Percentiles rank a stretch among this genome's conserved stretches.
Evolutionary conservation across 768 basidiomycete species (phyloP).

Genomic region (Trametopsis cervina): DNA sequence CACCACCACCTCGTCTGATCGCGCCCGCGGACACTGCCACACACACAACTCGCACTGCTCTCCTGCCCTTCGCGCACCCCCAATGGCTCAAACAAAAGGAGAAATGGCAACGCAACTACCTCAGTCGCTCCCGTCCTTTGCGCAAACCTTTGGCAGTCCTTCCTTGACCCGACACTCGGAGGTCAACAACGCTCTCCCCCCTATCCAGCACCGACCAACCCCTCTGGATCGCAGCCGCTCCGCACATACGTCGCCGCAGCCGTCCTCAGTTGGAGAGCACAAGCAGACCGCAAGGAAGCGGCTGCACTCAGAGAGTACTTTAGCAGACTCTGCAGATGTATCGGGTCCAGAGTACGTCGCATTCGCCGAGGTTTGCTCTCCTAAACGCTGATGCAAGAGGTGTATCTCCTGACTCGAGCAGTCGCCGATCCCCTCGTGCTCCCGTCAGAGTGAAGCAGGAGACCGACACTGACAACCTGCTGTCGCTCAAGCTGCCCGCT

Average conservation of each 20-base stretch:
- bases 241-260: constrained; percentile 16
- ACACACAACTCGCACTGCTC: neutral
- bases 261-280: constrained; percentile 11
- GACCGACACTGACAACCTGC: constrained; percentile 29
- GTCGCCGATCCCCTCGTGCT: constrained; percentile 37
- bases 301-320: constrained; percentile 15
- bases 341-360: constrained; percentile 41
- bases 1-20: neutral
- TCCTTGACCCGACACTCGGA: constrained; percentile 44
- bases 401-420: constrained; percentile 21
- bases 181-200: constrained; percentile 53
- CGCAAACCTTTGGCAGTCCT: constrained; percentile 61
- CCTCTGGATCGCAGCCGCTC: constrained; percentile 19
- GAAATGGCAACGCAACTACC: constrained; percentile 39
- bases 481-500: constrained; percentile 24
- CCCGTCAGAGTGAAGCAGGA: constrained; percentile 41
- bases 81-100: constrained; percentile 28
- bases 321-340: constrained; percentile 27
- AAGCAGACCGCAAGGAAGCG: constrained; percentile 23
- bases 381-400: no score
- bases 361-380: no score
- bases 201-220: constrained; percentile 42
- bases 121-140: constrained; percentile 74
- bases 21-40: neutral
- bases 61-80: constrained; percentile 6